Evolutionary conservation across 345 rosid species (phyloP), one percentile per base, ranked within the genome.

Genomic region (Lepidium sativum): DNA sequence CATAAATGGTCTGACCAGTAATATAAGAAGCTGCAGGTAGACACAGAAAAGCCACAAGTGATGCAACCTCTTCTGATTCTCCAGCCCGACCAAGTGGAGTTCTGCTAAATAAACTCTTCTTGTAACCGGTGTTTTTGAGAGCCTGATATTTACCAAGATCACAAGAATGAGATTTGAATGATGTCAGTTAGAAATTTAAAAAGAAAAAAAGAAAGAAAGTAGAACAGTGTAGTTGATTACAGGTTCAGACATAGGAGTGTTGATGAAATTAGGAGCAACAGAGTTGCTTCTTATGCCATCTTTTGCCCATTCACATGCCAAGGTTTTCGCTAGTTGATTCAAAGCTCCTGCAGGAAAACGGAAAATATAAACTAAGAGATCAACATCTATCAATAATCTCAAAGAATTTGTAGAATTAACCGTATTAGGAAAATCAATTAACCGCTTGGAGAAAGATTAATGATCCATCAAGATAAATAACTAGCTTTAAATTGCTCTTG

Each of bases 1-100:
- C 63, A 43, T 54, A 66, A 54, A 66, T 66, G 37, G 63, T 66
- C 25, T 66, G 70, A 10, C 70, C 70, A 54, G 70, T 54, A 34
- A 66, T 54, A 10, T 65, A 65, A 0, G 61, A 53, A 18, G 70
- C 60, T 9, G 70, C 61, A 15, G 70, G 53, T 18, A 65, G 35
- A 42, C 53, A 53, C 15, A 53, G 11, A 7, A 53, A 65, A 10
- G 12, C 61, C 34, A 53, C 61, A 5, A 65, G 60, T 53, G 70
- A 53, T 52, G 70, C 21, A 53, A 65, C 70, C 5, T 65, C 70
- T 1, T 55, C 3, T 0, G 47, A 37, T 2, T 66, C 63, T 44
- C 71, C 71, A 7, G 38, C 54, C 0, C 71, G 54, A 23, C 54
- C 71, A 14, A 66, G 71, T 44, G 71, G 71, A 33, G 47, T 66